These are phyloP conservation scores for Picea abies DNA, from an alignment of 83 land plant genomes.

Conservation along the genomic window DNA sequence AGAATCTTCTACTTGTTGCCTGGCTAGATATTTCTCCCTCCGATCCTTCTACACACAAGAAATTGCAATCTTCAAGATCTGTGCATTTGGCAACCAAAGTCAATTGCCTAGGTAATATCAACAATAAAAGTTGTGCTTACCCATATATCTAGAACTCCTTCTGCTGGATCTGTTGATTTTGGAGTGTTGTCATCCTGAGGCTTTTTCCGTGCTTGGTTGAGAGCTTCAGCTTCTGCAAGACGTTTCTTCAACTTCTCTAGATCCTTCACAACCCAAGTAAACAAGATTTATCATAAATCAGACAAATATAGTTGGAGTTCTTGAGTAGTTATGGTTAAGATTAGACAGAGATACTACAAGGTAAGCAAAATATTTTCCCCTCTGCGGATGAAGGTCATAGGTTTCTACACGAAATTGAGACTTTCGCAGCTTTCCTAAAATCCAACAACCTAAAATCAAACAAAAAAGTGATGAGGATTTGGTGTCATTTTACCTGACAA, in stretches of 20 bases:
- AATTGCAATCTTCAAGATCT: not conserved
- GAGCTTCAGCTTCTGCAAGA: slow-evolving; percentile 65
- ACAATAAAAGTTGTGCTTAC: slow-evolving; percentile 23
- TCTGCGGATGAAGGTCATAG: not conserved
- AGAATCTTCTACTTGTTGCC: slow-evolving; percentile 38
- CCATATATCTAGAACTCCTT: slow-evolving; percentile 70
- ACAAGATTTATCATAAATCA: not conserved
- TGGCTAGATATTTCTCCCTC: slow-evolving; percentile 72
- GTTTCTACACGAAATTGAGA: not conserved
- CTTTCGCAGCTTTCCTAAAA: not conserved
- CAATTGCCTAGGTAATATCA: not conserved
- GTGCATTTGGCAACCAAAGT: not conserved
- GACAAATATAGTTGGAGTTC: not conserved
- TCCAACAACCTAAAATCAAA: not conserved
- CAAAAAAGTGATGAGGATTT: not conserved
- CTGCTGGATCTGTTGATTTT: slow-evolving; percentile 19
- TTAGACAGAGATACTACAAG: not conserved
- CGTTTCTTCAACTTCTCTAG: slow-evolving; percentile 60
- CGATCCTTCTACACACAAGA: slow-evolving; percentile 61
- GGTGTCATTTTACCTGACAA: slow-evolving; percentile 51
- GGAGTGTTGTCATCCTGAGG: slow-evolving; percentile 56
- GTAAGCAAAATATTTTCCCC: not conserved
- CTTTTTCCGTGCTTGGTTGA: slow-evolving; percentile 53
- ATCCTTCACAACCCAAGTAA: slow-evolving; percentile 29
- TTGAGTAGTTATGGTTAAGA: not conserved